Evolutionary conservation across 306 rosid species (phyloP), one percentile per base, ranked within the genome.

Genomic region (Calophaca sinica): DNA sequence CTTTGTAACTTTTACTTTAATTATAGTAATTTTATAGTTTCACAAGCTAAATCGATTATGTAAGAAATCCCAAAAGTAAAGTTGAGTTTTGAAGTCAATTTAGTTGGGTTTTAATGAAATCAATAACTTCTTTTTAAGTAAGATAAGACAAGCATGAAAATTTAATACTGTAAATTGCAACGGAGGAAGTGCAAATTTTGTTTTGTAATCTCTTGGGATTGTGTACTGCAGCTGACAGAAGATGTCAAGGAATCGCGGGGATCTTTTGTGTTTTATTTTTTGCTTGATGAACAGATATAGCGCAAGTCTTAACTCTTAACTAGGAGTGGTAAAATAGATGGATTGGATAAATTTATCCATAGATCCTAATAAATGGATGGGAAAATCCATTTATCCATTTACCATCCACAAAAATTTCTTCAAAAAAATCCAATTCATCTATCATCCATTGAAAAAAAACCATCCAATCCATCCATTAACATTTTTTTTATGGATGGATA

Each of bases 21-120:
- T 4, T 32, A 58, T 58, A 33, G 36, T 20, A 35, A 58, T 32
- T 10, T 58, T 59, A 20, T 11, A 59, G 48, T 62, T 62, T 13
- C 6, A 36, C 31, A 35, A 62, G 48, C 48, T 62, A 59, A 59
- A 33, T 12, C 2, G 29, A 59, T 11, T 41, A 58, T 33, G 7
- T 9, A 73, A 46, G 38, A 70, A 70, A 51, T 14, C 33, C n/a
- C 45, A 13, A 61, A 49, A 69, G 15, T 6, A 14, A 62, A 54
- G 6, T 33, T 13, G 31, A 63, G 68, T 53, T 51, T 51, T 72
- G 68, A 42, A 54, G 60, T 71, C 39, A 72, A 57, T 33, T 55
- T 72, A 1, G 52, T 45, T 9, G 33, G 44, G 53, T 63, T 63
- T 20, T 55, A 15, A 61, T 36, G 12, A 61, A 61, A 35, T 35